Base-by-base conservation (phyloP, 2,329 filamentous ascomycete genomes). In the Monosporascus sp. region DNA sequence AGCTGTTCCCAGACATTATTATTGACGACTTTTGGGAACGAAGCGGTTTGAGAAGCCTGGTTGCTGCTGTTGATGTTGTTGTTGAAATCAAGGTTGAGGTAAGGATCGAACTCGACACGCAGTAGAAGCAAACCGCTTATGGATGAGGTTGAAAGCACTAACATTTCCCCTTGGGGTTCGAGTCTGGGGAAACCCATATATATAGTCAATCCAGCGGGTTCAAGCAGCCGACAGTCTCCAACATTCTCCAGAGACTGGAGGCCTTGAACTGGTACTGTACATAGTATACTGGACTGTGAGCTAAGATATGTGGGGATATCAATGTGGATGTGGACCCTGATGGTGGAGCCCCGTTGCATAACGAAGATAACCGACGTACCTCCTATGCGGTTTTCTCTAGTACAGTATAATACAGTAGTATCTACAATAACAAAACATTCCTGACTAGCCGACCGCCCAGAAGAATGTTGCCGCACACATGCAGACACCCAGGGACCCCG, bases 61-160 rank as follows among this genome's bases (percentile, higher is more conserved):
- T 27, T 46, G 42, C 22, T 25, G 22, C 7, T 46, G 24, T 11
- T 25, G 42, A 25, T 14, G 20, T 11, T 42, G 39, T n/a, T 20
- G 20, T n/a, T n/a, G n/a, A 11, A 42, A 42, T 14, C 18, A 20
- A 44, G 41, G 46, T 55, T 55, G 36, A 54, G 54, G 63, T 68
- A 68, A 68, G 47, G 66, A 68, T 60, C 64, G 65, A 68, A 67
- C 66, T 68, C 65, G 48, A 67, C 66, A 67, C 65, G 66, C 65
- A 46, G n/a, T 17, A 46, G 38, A 27, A 34, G n/a, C 8, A 37
- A 50, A 31, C 31, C 14, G 42, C 6, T n/a, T 46, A 24, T 46
- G 24, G 42, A 27, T 25, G 42, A 46, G 22, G 42, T 46, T 46
- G 42, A 31, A 27, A 27, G 24, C 14, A 31, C 22, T 46, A 31